These are phyloP conservation scores for Begonia peltatifolia DNA, from an alignment of 306 rosid genomes.

Conservation along the genomic window DNA sequence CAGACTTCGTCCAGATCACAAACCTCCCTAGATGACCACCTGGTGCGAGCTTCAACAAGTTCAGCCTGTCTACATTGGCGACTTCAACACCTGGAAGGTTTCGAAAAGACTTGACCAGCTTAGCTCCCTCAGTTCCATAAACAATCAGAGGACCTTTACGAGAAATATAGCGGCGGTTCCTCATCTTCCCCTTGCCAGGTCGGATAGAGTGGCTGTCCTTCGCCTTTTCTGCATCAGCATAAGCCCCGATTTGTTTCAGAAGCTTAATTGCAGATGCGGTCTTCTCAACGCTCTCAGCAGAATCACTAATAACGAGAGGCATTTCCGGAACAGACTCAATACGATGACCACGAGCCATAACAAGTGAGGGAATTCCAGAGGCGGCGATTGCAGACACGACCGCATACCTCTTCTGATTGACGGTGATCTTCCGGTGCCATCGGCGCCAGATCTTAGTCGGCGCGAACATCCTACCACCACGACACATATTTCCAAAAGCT, in stretches of 20 bases:
- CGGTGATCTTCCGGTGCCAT: not conserved
- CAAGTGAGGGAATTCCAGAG: not conserved
- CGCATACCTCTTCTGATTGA: not conserved
- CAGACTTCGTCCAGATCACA: slow-evolving; percentile 1
- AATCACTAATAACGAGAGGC: not conserved
- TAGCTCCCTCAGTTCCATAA: slow-evolving; percentile 1
- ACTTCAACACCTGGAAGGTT: not conserved
- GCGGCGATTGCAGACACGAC: not conserved
- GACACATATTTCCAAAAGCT: slow-evolving; percentile 1
- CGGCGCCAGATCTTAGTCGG: slow-evolving; percentile 1
- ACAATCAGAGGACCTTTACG: slow-evolving; percentile 1
- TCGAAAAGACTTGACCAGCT: not conserved
- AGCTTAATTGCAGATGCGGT: not conserved
- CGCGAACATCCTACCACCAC: slow-evolving; percentile 1
- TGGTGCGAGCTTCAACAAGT: not conserved
- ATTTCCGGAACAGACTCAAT: not conserved
- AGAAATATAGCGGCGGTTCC: not conserved
- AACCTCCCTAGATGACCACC: slow-evolving; percentile 1
- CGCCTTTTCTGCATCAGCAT: not conserved
- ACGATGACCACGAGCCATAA: slow-evolving; percentile 1
- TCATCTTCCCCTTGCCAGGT: slow-evolving; percentile 1
- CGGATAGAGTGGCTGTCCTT: slow-evolving; percentile 1
- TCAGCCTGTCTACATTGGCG: not conserved
- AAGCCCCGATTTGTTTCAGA: not conserved
- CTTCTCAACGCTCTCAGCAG: slow-evolving; percentile 1